Evolutionary conservation across 2,329 filamentous ascomycete genomes (phyloP).

Genomic region (Tolypocladium inflatum): DNA sequence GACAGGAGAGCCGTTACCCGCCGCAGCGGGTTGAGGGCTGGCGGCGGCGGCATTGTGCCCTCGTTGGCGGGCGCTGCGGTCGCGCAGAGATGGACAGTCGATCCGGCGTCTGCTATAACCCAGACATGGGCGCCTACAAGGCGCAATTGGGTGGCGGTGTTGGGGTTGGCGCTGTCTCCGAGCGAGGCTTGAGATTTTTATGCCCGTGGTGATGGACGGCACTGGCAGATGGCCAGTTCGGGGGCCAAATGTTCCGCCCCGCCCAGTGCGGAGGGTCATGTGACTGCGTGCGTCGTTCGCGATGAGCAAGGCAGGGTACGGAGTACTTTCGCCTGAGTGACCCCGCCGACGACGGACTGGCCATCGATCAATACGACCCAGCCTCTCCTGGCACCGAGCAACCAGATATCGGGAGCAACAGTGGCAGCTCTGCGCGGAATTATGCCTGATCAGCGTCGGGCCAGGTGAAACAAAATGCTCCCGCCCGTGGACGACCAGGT

Average conservation of each 20-base stretch:
- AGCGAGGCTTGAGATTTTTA: slow-evolving; percentile 1
- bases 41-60: slow-evolving; percentile 8
- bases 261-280: slow-evolving; percentile 16
- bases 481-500: slow-evolving; percentile 47
- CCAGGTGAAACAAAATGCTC: slow-evolving; percentile 32
- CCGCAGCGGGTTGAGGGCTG: slow-evolving; percentile 6
- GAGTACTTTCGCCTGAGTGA: not conserved
- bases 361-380: not conserved
- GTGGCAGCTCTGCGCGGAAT: not conserved
- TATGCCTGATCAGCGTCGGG: not conserved
- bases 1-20: slow-evolving; percentile 9
- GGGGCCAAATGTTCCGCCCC: slow-evolving; percentile 6
- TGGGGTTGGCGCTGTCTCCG: not conserved
- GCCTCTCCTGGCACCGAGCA: not conserved
- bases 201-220: not conserved
- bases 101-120: not conserved
- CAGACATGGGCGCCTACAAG: not conserved
- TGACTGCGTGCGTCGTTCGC: slow-evolving; percentile 24
- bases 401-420: not conserved
- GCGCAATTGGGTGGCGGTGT: not conserved
- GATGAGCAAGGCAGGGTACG: slow-evolving; percentile 4
- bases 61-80: not conserved
- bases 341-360: not conserved
- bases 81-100: not conserved
- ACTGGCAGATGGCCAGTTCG: not conserved